phyloP scores from a whole-genome alignment of 371 early-diverging fungal species.

The Syncephalastrum sp. region DNA sequence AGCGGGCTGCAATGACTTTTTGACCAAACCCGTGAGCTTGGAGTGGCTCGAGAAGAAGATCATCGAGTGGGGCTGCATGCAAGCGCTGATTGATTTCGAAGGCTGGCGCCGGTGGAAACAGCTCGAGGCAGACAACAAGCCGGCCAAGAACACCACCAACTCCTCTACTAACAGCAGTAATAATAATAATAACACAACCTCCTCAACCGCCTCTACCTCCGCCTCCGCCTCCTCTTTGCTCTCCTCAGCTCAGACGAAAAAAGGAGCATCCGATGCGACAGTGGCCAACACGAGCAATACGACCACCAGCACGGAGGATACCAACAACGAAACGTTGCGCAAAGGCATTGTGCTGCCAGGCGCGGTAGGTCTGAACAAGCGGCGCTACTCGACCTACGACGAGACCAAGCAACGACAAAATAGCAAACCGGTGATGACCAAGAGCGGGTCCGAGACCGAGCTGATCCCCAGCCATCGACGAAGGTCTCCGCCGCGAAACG shows the following conservation, averaged over 20 bases:
- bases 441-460: conserved; percentile 20
- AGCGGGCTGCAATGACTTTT: conserved; percentile 89
- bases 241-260: background rate
- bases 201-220: background rate
- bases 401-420: background rate
- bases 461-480: conserved; percentile 8
- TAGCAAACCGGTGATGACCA: conserved; percentile 6
- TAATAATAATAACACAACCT: background rate
- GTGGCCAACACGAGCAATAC: too few relatives aligned
- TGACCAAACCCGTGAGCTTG: conserved; percentile 83
- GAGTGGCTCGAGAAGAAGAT: conserved; percentile 86
- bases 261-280: too few relatives aligned
- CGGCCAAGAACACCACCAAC: conserved; percentile 7
- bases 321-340: background rate
- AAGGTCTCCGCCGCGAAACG: background rate
- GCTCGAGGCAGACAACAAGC: conserved; percentile 13
- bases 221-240: background rate
- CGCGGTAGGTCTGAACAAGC: conserved; percentile 19
- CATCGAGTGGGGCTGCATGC: conserved; percentile 92
- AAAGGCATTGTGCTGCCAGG: conserved; percentile 27
- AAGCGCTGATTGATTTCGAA: conserved; percentile 85
- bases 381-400: conserved; percentile 23
- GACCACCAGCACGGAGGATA: too few relatives aligned
- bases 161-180: background rate
- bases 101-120: conserved; percentile 77